Conservation (phyloP, 345 rosid species). For the Cardamine resedifolia region DNA sequence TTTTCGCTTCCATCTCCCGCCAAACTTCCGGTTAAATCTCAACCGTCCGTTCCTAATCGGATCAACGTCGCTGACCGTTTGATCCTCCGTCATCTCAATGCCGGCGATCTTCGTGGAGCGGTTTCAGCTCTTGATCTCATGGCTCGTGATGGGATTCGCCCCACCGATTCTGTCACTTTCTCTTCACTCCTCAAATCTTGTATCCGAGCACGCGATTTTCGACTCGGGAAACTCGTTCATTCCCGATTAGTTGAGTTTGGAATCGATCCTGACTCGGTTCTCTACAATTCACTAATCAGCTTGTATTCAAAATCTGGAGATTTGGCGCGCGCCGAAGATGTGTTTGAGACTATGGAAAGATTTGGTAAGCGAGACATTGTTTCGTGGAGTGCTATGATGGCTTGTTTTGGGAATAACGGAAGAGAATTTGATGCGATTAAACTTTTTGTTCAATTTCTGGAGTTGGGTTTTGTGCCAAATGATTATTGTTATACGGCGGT, state of each 20-base stretch:
- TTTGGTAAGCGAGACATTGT: constrained; percentile 55
- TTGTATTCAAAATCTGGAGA: constrained; percentile 68
- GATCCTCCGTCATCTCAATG: constrained; percentile 51
- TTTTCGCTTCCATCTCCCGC: constrained; percentile 47
- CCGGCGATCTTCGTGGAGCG: constrained; percentile 55
- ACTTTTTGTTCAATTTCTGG: constrained; percentile 53
- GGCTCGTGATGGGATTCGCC: constrained; percentile 41
- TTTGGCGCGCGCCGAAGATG: constrained; percentile 40
- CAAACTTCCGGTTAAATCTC: constrained; percentile 37
- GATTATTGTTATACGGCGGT: constrained; percentile 70
- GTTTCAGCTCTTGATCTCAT: constrained; percentile 52
- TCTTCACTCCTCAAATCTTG: constrained; percentile 74
- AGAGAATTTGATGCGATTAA: constrained; percentile 46
- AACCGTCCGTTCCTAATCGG: constrained; percentile 37
- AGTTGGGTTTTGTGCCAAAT: constrained; percentile 56
- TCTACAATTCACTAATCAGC: constrained; percentile 65
- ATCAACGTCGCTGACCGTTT: constrained; percentile 39
- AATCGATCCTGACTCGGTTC: constrained; percentile 55
- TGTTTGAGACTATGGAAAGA: constrained; percentile 53
- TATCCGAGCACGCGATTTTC: constrained; percentile 59
- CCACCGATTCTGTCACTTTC: constrained; percentile 53
- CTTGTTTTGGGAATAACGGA: constrained; percentile 57
- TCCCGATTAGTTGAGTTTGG: constrained; percentile 40
- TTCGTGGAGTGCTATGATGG: constrained; percentile 76
- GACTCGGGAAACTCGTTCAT: constrained; percentile 60